These are phyloP conservation scores for Kregervanrija pseudodelftensis DNA, from an alignment of 805 yeast species.

Conservation along the genomic window DNA sequence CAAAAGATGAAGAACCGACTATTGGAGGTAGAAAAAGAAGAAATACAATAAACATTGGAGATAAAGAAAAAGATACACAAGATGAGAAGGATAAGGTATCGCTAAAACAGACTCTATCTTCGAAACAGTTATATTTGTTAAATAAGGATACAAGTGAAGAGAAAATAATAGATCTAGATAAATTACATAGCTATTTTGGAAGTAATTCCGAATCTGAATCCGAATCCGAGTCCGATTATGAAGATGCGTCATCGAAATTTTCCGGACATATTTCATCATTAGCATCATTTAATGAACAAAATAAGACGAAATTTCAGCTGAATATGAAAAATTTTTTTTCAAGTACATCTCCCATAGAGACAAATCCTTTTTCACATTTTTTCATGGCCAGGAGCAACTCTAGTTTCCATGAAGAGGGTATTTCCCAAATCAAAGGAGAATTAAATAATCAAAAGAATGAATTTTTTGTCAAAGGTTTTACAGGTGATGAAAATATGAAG, in stretches of 20 bases:
- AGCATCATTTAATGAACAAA: slow-evolving; percentile 14
- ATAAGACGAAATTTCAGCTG: slow-evolving; percentile 10
- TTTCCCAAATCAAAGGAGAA: slow-evolving; percentile 1
- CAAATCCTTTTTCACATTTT: slow-evolving; percentile 13
- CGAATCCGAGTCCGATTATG: slow-evolving; percentile 12
- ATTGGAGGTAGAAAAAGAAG: slow-evolving; percentile 14
- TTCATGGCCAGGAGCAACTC: slow-evolving; percentile 1
- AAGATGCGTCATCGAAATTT: not conserved
- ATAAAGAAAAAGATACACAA: slow-evolving; percentile 4
- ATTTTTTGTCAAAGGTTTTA: slow-evolving; percentile 2
- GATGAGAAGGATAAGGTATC: slow-evolving; percentile 10
- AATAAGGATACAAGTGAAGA: slow-evolving; percentile 15
- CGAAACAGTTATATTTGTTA: slow-evolving; percentile 21
- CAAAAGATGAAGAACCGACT: slow-evolving; percentile 2
- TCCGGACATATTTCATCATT: slow-evolving; percentile 12
- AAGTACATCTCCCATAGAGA: slow-evolving; percentile 3
- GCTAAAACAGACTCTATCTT: slow-evolving; percentile 23
- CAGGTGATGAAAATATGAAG: slow-evolving; percentile 5
- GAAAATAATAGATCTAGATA: slow-evolving; percentile 22
- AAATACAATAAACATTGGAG: slow-evolving; percentile 23
- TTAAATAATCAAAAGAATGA: too few species aligned
- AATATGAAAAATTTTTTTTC: slow-evolving; percentile 11
- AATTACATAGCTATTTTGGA: slow-evolving; percentile 25
- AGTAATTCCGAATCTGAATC: slow-evolving; percentile 17
- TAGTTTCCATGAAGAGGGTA: slow-evolving; percentile 2